These are phyloP conservation scores for Fomitopsis schrenkii DNA, from an alignment of 1,284 basidiomycete genomes.

Conservation along the genomic window DNA sequence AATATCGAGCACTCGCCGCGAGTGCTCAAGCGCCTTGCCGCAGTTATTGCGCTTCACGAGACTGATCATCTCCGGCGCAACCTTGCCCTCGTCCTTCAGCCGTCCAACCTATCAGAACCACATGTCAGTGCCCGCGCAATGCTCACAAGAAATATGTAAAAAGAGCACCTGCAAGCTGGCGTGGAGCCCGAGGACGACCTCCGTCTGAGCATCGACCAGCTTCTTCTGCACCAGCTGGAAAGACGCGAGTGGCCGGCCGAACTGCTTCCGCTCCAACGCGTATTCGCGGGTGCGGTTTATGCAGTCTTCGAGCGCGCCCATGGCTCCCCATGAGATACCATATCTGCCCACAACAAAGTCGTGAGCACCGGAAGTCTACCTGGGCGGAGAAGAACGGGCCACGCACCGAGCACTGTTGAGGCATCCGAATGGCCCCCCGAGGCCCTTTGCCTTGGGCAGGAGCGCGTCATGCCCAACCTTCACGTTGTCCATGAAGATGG, in stretches of 20 bases:
- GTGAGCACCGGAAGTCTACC: neutral
- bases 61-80: constrained; percentile 92
- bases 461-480: constrained; percentile 66
- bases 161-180: constrained; percentile 52
- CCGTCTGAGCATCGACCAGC: constrained; percentile 88
- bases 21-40: constrained; percentile 84
- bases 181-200: constrained; percentile 79
- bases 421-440: constrained; percentile 86
- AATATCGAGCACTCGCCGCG: constrained; percentile 80
- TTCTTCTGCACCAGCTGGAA: constrained; percentile 99
- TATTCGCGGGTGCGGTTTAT: constrained; percentile 78
- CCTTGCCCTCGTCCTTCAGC: constrained; percentile 78
- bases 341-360: constrained; percentile 36
- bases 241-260: constrained; percentile 84
- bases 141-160: neutral
- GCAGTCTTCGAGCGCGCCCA: constrained; percentile 94
- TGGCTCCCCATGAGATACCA: constrained; percentile 92
- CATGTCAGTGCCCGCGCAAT: neutral
- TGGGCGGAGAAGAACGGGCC: neutral
- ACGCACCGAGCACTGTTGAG: constrained; percentile 80
- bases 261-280: constrained; percentile 88
- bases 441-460: constrained; percentile 71
- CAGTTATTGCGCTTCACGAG: constrained; percentile 96
- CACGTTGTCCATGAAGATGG: constrained; percentile 90
- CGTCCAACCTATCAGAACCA: constrained; percentile 63